Evolutionary conservation across 441 rosid species (phyloP), one percentile per base, ranked within the genome.

Genomic region (Pelargonium fulgidum): DNA sequence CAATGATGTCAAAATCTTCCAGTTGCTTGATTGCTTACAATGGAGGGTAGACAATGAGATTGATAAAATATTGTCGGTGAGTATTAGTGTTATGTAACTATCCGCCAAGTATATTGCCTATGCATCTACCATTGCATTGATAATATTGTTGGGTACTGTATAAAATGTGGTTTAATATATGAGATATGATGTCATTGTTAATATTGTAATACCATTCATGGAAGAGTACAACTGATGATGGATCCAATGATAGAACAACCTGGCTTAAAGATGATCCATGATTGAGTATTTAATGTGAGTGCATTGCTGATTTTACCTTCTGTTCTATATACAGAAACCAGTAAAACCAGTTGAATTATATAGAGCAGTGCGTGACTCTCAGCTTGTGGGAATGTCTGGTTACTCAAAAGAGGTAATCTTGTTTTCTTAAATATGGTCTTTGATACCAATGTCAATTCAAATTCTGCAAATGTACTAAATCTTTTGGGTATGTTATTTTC

Each of bases 11-110:
- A 56, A 67, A 66, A 67, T 79, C 77, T 73, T 76, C 56, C 88
- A 88, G 91, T 75, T 88, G 85, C 54, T 83, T 17, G 87, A 85
- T 26, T 78, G 88, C 72, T 80, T 86, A 24, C 68, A 80, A 47
- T 88, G 93, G 93, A 82, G 93, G 79, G 36, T 75, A 62, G 78
- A 85, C 29, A 88, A 86, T 66, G 86, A 80, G 61, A 85, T 88
- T 67, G 88, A 85, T 76, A 79, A 74, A 66, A 85, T 88, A 41
- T 79, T 86, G 47, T 66, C 80, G n/a, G 93, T 88, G 72, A 82
- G 85, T 79, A 68, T 45, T 56, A 17, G 10, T 26, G 3, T 68
- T 68, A 14, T 58, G 1, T 5, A 42, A 65, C 6, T 16, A 14
- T 24, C 29, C 29, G 29, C 29, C 2, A 2, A 24, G 24, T 22